Percentiles rank a stretch among this genome's conserved stretches.
Evolutionary conservation across 2,329 filamentous ascomycete species (phyloP).

Genomic region (Pseudogymnoascus sp.): DNA sequence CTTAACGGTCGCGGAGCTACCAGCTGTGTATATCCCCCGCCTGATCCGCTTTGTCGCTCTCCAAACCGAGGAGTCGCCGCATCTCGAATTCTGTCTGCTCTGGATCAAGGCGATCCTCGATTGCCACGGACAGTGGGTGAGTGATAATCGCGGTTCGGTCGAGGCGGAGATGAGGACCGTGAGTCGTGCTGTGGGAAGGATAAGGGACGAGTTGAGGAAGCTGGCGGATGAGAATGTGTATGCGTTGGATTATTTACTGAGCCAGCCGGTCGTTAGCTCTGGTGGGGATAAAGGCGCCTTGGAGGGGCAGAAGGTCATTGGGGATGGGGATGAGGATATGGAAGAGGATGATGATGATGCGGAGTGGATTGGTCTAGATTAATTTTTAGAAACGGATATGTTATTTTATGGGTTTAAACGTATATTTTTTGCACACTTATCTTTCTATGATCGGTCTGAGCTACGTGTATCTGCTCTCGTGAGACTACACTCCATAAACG

Average conservation of each 20-base stretch:
- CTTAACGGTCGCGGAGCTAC: constrained; percentile 70
- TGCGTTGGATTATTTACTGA: constrained; percentile 73
- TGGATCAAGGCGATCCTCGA: constrained; percentile 83
- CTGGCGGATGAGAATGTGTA: constrained; percentile 84
- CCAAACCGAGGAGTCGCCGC: constrained; percentile 81
- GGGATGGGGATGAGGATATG: constrained; percentile 27
- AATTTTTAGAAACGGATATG: constrained; percentile 12
- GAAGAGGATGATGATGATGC: constrained; percentile 34
- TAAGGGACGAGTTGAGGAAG: constrained; percentile 73
- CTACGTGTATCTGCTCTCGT: not conserved
- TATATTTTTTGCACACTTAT: not conserved
- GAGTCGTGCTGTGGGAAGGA: constrained; percentile 67
- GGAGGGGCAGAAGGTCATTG: constrained; percentile 27
- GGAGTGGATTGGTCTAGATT: constrained; percentile 48
- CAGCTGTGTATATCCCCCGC: constrained; percentile 75
- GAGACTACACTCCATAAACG: not conserved
- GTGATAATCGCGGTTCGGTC: constrained; percentile 68
- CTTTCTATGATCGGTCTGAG: not conserved
- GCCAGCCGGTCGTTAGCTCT: constrained; percentile 35
- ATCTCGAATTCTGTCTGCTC: constrained; percentile 86
- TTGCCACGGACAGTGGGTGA: constrained; percentile 76
- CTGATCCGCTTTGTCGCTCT: constrained; percentile 80
- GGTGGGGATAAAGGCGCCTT: constrained; percentile 21
- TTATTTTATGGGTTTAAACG: not conserved
- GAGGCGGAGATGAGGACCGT: constrained; percentile 79